phyloP scores from a whole-genome alignment of 78 protist species.

The Protostelium mycophagum region DNA sequence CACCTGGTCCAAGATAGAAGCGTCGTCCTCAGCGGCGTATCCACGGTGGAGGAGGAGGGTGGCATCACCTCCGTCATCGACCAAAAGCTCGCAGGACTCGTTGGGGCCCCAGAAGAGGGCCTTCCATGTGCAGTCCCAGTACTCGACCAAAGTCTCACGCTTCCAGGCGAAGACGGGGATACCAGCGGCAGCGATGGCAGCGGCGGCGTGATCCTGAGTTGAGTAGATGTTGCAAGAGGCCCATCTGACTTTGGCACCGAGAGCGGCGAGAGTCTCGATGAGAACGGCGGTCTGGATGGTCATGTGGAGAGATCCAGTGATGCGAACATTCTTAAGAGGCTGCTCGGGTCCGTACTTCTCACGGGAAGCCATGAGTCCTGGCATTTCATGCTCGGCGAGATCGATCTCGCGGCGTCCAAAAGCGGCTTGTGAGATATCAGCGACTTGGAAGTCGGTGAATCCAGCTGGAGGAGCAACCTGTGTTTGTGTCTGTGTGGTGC shows the following conservation, averaged over 20 bases:
- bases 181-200: constrained; percentile 97
- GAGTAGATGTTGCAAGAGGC: constrained; percentile 99
- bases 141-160: constrained; percentile 98
- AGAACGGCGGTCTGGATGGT: constrained; percentile 99
- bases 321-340: constrained; percentile 93
- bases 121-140: constrained; percentile 93
- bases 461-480: no score
- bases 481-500: not conserved
- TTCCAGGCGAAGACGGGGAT: constrained; percentile 98
- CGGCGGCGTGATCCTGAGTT: constrained; percentile 99
- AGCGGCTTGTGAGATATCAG: constrained; percentile 90
- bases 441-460: constrained; percentile 59
- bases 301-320: constrained; percentile 99
- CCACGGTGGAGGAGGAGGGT: constrained; percentile 96
- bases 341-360: constrained; percentile 84
- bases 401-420: constrained; percentile 93
- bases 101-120: constrained; percentile 83
- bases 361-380: constrained; percentile 97
- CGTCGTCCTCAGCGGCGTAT: constrained; percentile 58
- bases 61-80: constrained; percentile 99
- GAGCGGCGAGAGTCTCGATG: constrained; percentile 93
- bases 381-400: constrained; percentile 98
- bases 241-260: constrained; percentile 98
- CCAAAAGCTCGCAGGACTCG: constrained; percentile 77
- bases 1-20: constrained; percentile 21